A percentile compares a stretch with the other conserved stretches of the same genome.
Evolutionary conservation across 2,329 filamentous ascomycete species (phyloP).

Genomic region (Fusarium mundagurra): DNA sequence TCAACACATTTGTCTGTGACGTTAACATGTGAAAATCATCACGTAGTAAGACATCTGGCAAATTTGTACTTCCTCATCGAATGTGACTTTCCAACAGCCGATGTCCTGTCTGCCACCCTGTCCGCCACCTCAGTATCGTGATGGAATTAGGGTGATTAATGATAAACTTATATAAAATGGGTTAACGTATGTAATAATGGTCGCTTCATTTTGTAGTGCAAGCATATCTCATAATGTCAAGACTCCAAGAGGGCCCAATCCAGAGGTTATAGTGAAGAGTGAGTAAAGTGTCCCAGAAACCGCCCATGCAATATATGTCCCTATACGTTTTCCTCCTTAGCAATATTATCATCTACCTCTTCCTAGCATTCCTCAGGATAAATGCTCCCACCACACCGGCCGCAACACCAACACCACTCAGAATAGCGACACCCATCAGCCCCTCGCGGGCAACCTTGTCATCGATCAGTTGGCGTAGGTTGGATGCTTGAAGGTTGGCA

Average conservation of each 20-base stretch:
- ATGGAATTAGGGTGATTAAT: neutral
- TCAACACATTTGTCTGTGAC: neutral
- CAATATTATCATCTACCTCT: constrained; percentile 51
- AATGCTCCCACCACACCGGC: constrained; percentile 93
- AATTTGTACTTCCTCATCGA: neutral
- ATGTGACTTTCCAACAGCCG: neutral
- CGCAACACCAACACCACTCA: constrained; percentile 90
- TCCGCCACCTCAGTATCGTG: too few species aligned
- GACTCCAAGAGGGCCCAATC: constrained; percentile 24
- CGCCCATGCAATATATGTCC: constrained; percentile 18
- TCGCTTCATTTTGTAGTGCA: constrained; percentile 42
- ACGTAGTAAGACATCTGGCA: neutral
- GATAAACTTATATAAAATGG: constrained; percentile 11
- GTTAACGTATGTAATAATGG: constrained; percentile 19
- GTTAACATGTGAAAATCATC: neutral
- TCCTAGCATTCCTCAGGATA: constrained; percentile 79
- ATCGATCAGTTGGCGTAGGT: constrained; percentile 88
- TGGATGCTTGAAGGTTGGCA: constrained; percentile 87
- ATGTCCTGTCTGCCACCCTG: too few species aligned
- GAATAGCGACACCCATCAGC: constrained; percentile 91
- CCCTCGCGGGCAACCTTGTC: constrained; percentile 97
- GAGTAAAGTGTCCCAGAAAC: constrained; percentile 26
- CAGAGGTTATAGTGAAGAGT: constrained; percentile 24
- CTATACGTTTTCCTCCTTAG: neutral
- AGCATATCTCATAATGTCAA: constrained; percentile 32